Base-by-base conservation (phyloP, 164 flowering plant genomes). In the Cinnamomum micranthum region DNA sequence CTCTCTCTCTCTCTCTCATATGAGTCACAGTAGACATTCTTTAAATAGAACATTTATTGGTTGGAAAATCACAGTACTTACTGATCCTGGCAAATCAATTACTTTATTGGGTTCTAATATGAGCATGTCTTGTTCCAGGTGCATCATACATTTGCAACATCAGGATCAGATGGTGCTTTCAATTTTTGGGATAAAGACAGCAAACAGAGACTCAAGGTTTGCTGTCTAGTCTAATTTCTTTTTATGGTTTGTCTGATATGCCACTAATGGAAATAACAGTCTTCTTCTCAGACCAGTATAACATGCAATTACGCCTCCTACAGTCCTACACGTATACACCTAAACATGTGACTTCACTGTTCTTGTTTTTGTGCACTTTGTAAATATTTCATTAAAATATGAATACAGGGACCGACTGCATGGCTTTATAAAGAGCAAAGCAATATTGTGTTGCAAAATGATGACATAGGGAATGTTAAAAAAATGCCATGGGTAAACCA, bases 161-260 rank as follows among this genome's bases (percentile, higher is more conserved):
- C 97, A 50, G 99, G 99, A 22, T 95, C 98, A 77, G 98, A 95
- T 82, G 99, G 99, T 15, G 93, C 97, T 70, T 95, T 92, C 73
- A 92, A 95, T 81, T 95, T 95, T 60, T 95, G 99, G 99, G 98
- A 95, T 83, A 95, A 95, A 83, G 98, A 95, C 76, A 95, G 99
- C 77, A 95, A 95, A 79, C 99, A 95, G 79, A 87, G 99, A 71
- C 97, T 95, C 31, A 95, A 95, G 97, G 98, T 95, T 12, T 72
- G 59, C 12, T 69, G 66, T 60, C 27, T 6, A 12, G 47, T 28
- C 62, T 65, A 52, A 7, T 41, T 68, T 17, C 65, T 20, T 9
- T 65, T 27, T 27, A 2, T 12, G 72, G 7, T 22, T 63, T 72
- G 10, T 73, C 63, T 28, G 10, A 47, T 4, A 72, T 64, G 51